phyloP scores from a whole-genome alignment of 352 stramenopile genomes.

The Globisporangium iwayamae region DNA sequence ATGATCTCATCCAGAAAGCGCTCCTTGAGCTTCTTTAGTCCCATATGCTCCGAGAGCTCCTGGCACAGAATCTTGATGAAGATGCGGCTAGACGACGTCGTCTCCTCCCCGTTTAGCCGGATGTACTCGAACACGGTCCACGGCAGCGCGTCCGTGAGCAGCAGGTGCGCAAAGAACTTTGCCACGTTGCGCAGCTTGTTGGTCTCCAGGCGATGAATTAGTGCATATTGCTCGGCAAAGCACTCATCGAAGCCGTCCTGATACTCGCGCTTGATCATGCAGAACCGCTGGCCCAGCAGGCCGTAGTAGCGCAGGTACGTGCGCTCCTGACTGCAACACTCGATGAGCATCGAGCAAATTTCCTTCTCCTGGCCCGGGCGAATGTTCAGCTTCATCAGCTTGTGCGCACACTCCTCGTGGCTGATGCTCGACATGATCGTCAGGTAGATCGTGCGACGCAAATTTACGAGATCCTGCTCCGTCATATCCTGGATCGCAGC shows the following conservation, averaged over 20 bases:
- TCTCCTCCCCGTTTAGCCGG: slow-evolving; percentile 98
- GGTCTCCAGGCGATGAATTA: slow-evolving; percentile 97
- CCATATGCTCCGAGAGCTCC: slow-evolving; percentile 97
- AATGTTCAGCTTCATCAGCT: slow-evolving; percentile 98
- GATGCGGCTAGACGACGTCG: slow-evolving; percentile 98
- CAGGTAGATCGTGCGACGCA: slow-evolving; percentile 98
- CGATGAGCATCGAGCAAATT: slow-evolving; percentile 99
- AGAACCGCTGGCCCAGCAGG: slow-evolving; percentile 96
- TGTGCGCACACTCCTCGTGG: slow-evolving; percentile 99
- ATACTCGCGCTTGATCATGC: slow-evolving; percentile 94
- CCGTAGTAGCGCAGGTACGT: slow-evolving; percentile 98
- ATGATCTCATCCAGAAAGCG: slow-evolving; percentile 93
- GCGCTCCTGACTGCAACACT: slow-evolving; percentile 98
- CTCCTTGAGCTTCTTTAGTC: slow-evolving; percentile 94
- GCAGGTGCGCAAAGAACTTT: slow-evolving; percentile 98
- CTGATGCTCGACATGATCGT: slow-evolving; percentile 99
- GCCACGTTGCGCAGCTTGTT: slow-evolving; percentile 99
- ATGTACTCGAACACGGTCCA: slow-evolving; percentile 98
- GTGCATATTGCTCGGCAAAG: slow-evolving; percentile 93
- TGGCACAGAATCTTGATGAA: slow-evolving; percentile 99
- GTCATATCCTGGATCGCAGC: slow-evolving; percentile 94
- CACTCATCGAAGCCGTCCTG: slow-evolving; percentile 93
- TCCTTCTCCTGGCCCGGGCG: slow-evolving; percentile 95
- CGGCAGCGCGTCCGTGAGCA: slow-evolving; percentile 96
- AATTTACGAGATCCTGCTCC: slow-evolving; percentile 97